Evolutionary conservation across 164 flowering plant genomes (phyloP).

Genomic region (Amborella trichopoda): DNA sequence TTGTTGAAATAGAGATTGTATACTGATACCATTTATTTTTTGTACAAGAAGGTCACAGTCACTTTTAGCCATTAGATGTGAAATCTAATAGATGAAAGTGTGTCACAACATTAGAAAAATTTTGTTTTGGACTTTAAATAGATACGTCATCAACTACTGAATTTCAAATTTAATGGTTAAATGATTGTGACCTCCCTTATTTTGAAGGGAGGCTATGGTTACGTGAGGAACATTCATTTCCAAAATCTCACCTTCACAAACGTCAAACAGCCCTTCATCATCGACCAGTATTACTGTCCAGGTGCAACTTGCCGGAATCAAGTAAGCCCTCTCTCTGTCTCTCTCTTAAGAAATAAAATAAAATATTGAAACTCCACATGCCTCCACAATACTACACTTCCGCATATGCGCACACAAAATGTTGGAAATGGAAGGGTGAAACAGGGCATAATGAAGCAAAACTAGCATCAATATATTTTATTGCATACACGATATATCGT

Average conservation of each 20-base stretch:
- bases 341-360: neutral
- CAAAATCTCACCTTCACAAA: slow-evolving; percentile 18
- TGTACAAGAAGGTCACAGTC: too few relatives aligned
- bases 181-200: neutral
- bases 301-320: neutral
- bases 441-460: neutral
- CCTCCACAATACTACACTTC: neutral
- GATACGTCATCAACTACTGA: too few relatives aligned
- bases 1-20: too few relatives aligned
- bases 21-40: too few relatives aligned
- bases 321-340: slow-evolving; percentile 1
- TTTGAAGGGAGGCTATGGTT: slow-evolving; percentile 34
- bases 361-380: neutral
- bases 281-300: slow-evolving; percentile 47
- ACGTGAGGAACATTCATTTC: slow-evolving; percentile 22
- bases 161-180: neutral
- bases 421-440: neutral
- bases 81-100: too few relatives aligned
- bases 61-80: too few relatives aligned
- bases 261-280: slow-evolving; percentile 37
- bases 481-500: neutral
- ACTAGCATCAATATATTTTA: neutral
- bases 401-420: neutral
- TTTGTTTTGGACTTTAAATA: too few relatives aligned
- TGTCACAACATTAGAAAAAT: too few relatives aligned